Conservation (phyloP, 2,329 filamentous ascomycete genomes). For the Fusarium solani-melongenae region DNA sequence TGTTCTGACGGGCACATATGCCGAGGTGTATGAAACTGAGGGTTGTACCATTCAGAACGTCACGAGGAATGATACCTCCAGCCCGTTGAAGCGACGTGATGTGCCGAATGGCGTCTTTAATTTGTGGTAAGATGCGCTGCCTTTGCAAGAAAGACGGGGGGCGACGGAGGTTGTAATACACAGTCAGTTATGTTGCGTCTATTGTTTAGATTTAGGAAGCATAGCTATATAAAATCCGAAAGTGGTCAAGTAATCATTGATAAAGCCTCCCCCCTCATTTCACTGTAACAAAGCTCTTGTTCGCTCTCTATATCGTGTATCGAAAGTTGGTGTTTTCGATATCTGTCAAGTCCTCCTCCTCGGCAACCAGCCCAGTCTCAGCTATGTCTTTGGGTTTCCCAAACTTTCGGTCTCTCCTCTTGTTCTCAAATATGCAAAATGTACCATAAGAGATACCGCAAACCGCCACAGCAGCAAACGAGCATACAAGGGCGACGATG, state of each 20-base stretch:
- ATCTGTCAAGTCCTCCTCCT: slow-evolving; percentile 29
- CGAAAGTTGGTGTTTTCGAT: slow-evolving; percentile 32
- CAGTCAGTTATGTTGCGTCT: not conserved
- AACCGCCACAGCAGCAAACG: slow-evolving; percentile 41
- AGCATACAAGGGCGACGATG: slow-evolving; percentile 42
- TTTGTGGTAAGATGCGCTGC: slow-evolving; percentile 19
- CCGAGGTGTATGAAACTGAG: slow-evolving; percentile 11
- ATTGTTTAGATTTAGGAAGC: not conserved
- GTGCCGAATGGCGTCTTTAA: slow-evolving; percentile 15
- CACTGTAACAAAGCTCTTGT: not conserved
- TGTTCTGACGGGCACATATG: slow-evolving; percentile 27
- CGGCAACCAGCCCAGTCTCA: slow-evolving; percentile 11
- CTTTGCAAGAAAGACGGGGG: not conserved
- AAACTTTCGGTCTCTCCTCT: slow-evolving; percentile 20
- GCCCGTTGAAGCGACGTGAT: slow-evolving; percentile 16
- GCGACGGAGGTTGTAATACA: not conserved
- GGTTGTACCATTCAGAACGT: slow-evolving; percentile 39
- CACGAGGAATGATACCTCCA: slow-evolving; percentile 25
- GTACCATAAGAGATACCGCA: slow-evolving; percentile 36
- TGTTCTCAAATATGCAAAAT: slow-evolving; percentile 40
- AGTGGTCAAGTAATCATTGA: not conserved
- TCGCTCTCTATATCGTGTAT: slow-evolving; percentile 13
- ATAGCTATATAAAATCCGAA: not conserved
- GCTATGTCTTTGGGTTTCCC: slow-evolving; percentile 7
- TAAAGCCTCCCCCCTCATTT: not conserved